A percentile compares a stretch with the other conserved stretches of the same genome.
Conservation (phyloP, 2,329 filamentous ascomycete genomes). For the Apiospora rasikravindrae region DNA sequence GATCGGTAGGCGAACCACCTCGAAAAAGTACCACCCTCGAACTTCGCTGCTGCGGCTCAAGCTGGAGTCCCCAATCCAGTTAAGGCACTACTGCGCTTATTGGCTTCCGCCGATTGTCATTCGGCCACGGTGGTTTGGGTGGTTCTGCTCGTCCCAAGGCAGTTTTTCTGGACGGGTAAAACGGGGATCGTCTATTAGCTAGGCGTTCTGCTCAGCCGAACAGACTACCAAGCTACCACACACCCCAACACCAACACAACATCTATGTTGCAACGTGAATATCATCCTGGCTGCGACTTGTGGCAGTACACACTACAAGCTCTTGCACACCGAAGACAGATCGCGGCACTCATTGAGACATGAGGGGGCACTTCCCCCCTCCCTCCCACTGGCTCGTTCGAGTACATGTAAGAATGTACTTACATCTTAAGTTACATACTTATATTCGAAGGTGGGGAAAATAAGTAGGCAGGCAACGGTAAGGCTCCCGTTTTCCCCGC, state of each 20-base stretch:
- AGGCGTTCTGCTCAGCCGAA: conserved; percentile 8
- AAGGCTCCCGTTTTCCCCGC: conserved; percentile 7
- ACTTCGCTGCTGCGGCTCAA: background rate
- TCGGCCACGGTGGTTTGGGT: background rate
- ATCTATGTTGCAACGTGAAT: background rate
- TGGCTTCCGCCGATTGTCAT: background rate
- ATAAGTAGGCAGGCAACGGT: conserved; percentile 4
- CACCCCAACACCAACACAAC: background rate
- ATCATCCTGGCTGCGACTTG: background rate
- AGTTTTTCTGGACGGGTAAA: conserved; percentile 14
- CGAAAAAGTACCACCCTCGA: background rate
- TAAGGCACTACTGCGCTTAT: background rate
- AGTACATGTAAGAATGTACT: background rate
- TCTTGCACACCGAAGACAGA: background rate
- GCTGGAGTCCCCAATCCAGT: conserved; percentile 3
- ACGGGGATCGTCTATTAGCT: background rate
- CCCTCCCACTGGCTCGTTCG: background rate
- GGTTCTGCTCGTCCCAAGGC: background rate
- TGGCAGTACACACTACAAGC: background rate
- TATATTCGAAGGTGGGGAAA: background rate
- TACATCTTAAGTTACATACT: too few species aligned
- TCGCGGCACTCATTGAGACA: background rate
- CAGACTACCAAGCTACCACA: background rate
- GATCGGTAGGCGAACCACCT: conserved; percentile 6
- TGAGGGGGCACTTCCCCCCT: background rate